These are phyloP conservation scores for Ophiosphaerella herpotricha DNA, from an alignment of 2,329 filamentous ascomycete genomes.

Conservation along the genomic window DNA sequence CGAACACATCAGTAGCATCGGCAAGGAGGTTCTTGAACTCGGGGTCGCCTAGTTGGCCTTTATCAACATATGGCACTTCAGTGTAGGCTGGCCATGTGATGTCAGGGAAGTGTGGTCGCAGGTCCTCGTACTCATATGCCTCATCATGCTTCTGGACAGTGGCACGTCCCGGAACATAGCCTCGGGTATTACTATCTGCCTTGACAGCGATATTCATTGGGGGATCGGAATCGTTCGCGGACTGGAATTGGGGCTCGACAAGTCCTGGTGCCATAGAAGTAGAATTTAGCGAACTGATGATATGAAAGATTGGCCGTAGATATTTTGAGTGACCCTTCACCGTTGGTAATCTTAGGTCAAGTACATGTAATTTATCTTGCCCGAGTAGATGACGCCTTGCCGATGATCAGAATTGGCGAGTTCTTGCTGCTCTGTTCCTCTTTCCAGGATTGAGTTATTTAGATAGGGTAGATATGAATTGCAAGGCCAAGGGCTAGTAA, in stretches of 20 bases:
- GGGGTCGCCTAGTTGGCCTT: conserved; percentile 59
- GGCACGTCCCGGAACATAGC: conserved; percentile 57
- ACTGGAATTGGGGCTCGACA: conserved; percentile 30
- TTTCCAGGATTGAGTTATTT: too few relatives aligned
- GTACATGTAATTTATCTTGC: too few relatives aligned
- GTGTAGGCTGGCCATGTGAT: conserved; percentile 57
- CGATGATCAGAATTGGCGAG: too few relatives aligned
- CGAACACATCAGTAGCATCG: conserved; percentile 59
- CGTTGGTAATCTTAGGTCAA: too few relatives aligned
- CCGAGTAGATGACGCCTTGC: too few relatives aligned
- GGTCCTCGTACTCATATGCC: conserved; percentile 57
- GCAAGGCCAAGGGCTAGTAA: background rate
- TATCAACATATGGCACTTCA: conserved; percentile 58
- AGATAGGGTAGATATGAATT: too few relatives aligned
- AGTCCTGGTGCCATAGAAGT: conserved; percentile 41
- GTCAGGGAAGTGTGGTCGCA: conserved; percentile 59
- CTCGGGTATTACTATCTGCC: conserved; percentile 27
- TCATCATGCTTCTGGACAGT: conserved; percentile 51
- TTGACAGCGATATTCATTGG: conserved; percentile 22
- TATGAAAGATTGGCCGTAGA: too few relatives aligned
- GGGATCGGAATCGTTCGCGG: conserved; percentile 8
- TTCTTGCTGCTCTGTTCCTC: too few relatives aligned
- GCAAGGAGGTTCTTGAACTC: conserved; percentile 59
- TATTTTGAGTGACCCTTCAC: too few relatives aligned
- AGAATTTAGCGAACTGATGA: conserved; percentile 1